Percentiles rank a stretch among this genome's conserved stretches.
Conservation (phyloP, 805 yeast genomes). For the Kluyveromyces nonfermentans region DNA sequence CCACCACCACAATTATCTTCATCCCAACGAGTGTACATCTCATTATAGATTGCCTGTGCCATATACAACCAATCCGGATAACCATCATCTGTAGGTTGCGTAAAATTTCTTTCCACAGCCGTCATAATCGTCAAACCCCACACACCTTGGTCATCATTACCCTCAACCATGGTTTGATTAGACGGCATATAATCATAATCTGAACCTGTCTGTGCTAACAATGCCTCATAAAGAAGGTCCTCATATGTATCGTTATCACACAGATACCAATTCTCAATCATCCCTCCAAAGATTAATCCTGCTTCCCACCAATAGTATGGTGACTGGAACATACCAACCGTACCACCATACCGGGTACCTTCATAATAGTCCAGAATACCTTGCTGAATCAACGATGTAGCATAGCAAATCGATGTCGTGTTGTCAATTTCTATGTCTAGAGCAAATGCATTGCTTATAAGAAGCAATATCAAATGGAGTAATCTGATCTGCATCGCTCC, state of each 20-base stretch:
- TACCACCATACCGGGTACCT: conserved; percentile 52
- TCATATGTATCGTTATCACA: conserved; percentile 64
- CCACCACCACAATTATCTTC: conserved; percentile 69
- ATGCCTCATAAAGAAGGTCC: conserved; percentile 46
- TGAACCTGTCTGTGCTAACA: conserved; percentile 65
- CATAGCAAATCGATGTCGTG: conserved; percentile 42
- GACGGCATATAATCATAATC: conserved; percentile 74
- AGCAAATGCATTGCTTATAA: conserved; percentile 12
- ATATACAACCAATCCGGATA: conserved; percentile 69
- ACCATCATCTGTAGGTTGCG: conserved; percentile 47
- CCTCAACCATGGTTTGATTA: conserved; percentile 86
- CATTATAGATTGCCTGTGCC: conserved; percentile 84
- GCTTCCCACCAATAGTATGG: conserved; percentile 96
- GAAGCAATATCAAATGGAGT: background rate
- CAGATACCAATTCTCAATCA: conserved; percentile 68
- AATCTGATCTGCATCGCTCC: background rate
- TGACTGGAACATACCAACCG: conserved; percentile 57
- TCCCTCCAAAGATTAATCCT: conserved; percentile 88
- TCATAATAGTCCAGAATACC: conserved; percentile 64
- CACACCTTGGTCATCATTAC: conserved; percentile 95
- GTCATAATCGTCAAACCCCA: conserved; percentile 93
- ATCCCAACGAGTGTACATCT: conserved; percentile 91
- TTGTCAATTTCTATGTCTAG: conserved; percentile 33
- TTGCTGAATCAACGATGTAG: conserved; percentile 45
- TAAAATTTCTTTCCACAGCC: conserved; percentile 83